phyloP scores from a whole-genome alignment of 129 eudicot species.

The Rutidosis leptorrhynchoides region DNA sequence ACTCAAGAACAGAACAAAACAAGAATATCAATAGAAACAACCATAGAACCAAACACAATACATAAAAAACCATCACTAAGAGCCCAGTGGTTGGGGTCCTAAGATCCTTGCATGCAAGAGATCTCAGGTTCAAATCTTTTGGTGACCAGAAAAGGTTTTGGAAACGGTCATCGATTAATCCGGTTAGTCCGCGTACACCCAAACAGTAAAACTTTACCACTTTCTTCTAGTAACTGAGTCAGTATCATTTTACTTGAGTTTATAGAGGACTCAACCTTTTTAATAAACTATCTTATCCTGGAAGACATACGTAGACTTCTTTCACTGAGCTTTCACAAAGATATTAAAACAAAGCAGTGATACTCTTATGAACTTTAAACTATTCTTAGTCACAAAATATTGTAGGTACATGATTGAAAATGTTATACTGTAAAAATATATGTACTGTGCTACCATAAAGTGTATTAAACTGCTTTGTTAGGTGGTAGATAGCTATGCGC shows the following conservation, averaged over 20 bases:
- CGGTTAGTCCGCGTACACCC: no score
- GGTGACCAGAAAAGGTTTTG: no score
- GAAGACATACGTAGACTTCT: neutral
- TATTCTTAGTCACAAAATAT: neutral
- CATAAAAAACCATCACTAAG: neutral
- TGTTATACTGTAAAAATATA: neutral
- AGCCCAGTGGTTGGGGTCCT: no score
- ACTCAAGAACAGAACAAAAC: neutral
- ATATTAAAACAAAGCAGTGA: neutral
- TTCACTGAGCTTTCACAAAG: neutral
- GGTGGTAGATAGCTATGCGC: constrained; percentile 1
- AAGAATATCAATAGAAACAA: neutral
- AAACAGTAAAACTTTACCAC: no score
- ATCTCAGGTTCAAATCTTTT: no score
- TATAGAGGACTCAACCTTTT: neutral
- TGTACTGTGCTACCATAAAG: neutral
- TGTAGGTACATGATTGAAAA: neutral
- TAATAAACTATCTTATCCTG: neutral
- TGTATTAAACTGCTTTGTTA: neutral
- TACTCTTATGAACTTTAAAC: constrained; percentile 12
- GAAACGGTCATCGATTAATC: no score
- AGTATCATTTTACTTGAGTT: neutral
- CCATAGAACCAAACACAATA: neutral
- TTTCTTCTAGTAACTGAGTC: neutral
- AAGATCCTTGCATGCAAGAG: no score